Percentiles rank a stretch among this genome's conserved stretches.
Conservation (phyloP, 2,329 filamentous ascomycete species). For the Clathrospora elynae region DNA sequence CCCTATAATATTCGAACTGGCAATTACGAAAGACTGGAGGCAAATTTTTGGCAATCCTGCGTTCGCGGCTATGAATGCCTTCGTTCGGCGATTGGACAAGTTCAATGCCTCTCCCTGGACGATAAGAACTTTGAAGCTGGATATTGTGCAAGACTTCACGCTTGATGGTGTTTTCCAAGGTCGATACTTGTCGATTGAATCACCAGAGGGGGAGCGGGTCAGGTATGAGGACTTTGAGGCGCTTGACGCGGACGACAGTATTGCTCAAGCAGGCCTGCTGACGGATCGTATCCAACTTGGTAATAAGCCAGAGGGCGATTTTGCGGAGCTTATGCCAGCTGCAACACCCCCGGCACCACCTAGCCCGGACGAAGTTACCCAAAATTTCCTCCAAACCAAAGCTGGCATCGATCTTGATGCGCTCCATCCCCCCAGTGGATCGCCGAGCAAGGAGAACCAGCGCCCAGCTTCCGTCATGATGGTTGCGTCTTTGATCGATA, state of each 20-base stretch:
- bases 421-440: slow-evolving; percentile 26
- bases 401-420: slow-evolving; percentile 51
- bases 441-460: slow-evolving; percentile 25
- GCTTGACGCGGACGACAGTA: slow-evolving; percentile 39
- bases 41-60: slow-evolving; percentile 48
- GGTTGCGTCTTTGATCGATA: slow-evolving; percentile 57
- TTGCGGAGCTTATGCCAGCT: not conserved
- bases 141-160: slow-evolving; percentile 52
- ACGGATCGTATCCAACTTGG: slow-evolving; percentile 43
- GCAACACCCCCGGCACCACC: not conserved
- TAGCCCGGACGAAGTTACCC: slow-evolving; percentile 1
- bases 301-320: slow-evolving; percentile 3
- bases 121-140: slow-evolving; percentile 47
- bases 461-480: slow-evolving; percentile 51
- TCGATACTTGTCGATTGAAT: slow-evolving; percentile 52
- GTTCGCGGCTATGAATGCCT: slow-evolving; percentile 50
- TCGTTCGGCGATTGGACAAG: slow-evolving; percentile 52
- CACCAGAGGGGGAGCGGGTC: slow-evolving; percentile 47
- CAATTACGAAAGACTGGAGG: slow-evolving; percentile 43
- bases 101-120: slow-evolving; percentile 50
- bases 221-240: slow-evolving; percentile 49
- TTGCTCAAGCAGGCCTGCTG: slow-evolving; percentile 15
- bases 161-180: slow-evolving; percentile 54
- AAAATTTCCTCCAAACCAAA: slow-evolving; percentile 58
- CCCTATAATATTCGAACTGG: slow-evolving; percentile 52